Conservation (phyloP, 2,329 filamentous ascomycete species). For the Colletotrichum tropicicola region DNA sequence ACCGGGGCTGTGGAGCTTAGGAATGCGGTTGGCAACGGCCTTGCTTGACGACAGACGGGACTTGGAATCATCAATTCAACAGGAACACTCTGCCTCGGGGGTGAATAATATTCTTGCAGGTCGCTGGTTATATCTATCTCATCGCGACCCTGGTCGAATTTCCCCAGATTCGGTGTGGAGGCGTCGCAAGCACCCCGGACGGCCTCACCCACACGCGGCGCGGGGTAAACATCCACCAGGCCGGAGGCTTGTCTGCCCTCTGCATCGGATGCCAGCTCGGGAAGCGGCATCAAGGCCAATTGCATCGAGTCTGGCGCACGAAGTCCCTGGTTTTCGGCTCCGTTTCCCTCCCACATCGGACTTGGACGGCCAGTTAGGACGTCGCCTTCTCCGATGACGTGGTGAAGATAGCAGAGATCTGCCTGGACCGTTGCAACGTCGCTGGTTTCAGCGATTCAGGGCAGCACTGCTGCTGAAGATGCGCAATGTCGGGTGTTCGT, state of each 20-base stretch:
- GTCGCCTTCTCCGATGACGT: not conserved
- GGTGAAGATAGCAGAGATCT: constrained; percentile 6
- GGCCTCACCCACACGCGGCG: constrained; percentile 9
- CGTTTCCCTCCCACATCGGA: not conserved
- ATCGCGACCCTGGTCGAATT: not conserved
- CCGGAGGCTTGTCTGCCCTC: not conserved
- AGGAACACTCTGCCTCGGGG: too few species aligned
- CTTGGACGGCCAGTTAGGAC: not conserved
- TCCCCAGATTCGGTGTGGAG: constrained; percentile 6
- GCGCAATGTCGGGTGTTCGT: not conserved
- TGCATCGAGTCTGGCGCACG: not conserved
- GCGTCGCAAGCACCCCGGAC: constrained; percentile 13
- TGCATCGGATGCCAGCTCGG: constrained; percentile 18
- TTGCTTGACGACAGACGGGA: too few species aligned
- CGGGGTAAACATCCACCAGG: constrained; percentile 24
- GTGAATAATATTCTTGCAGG: not conserved
- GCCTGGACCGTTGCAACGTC: not conserved
- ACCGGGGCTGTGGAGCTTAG: not conserved
- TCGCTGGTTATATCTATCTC: constrained; percentile 1
- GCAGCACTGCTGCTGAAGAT: not conserved
- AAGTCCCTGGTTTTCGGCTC: constrained; percentile 1
- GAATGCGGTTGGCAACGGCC: not conserved
- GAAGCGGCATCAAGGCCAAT: not conserved
- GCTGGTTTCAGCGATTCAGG: not conserved
- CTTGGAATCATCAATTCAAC: too few species aligned